These are phyloP conservation scores for Boletus insuetus DNA, from an alignment of 768 basidiomycete genomes.

Conservation along the genomic window DNA sequence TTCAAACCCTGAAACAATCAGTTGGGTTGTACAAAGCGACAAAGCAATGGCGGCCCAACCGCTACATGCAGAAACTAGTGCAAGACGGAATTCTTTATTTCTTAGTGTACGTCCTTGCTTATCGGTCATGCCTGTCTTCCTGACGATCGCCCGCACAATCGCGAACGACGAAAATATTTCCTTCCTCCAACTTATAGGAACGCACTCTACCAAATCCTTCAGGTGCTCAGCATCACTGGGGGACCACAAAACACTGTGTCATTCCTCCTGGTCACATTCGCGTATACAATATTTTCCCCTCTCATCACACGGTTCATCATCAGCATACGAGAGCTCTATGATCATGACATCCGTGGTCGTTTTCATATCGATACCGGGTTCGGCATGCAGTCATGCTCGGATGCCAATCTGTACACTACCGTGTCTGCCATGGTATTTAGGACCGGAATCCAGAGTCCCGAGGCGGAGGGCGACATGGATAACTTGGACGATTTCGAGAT, in stretches of 20 bases:
- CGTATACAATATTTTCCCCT: not conserved
- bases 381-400: not conserved
- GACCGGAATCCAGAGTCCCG: no score
- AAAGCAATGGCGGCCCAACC: not conserved
- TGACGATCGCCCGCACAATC: no score
- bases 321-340: not conserved
- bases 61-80: not conserved
- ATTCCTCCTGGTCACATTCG: no score
- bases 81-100: not conserved
- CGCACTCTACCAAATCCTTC: no score
- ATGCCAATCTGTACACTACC: rapidly evolving
- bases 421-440: not conserved
- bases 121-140: not conserved
- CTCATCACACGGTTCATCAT: not conserved
- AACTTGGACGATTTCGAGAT: no score
- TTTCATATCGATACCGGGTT: not conserved
- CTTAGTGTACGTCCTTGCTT: not conserved
- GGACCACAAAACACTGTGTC: no score
- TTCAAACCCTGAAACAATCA: not conserved
- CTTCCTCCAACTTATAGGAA: not conserved
- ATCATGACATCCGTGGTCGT: not conserved
- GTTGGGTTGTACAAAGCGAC: not conserved
- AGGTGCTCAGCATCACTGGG: no score
- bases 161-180: slow-evolving; percentile 37
- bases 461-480: no score